These are phyloP conservation scores for Neurospora sp. DNA, from an alignment of 495 filamentous ascomycete genomes.

Conservation along the genomic window DNA sequence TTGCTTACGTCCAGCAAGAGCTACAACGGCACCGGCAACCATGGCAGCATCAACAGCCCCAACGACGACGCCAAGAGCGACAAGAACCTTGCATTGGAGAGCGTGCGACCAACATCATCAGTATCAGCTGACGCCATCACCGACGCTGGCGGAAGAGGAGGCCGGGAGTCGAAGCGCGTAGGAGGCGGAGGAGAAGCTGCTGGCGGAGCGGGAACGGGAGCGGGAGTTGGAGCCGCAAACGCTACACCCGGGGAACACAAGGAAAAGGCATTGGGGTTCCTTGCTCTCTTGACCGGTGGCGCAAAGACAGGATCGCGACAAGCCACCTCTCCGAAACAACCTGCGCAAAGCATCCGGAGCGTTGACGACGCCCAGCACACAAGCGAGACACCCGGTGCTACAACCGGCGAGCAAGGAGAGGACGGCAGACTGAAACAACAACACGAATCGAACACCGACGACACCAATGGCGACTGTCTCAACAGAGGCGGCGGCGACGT, in stretches of 20 bases:
- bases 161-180: not conserved
- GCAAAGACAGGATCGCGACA: conserved; percentile 1
- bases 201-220: not conserved
- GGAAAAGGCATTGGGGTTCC: not conserved
- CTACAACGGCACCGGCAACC: conserved; percentile 13
- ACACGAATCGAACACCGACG: not conserved
- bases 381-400: not conserved
- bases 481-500: not conserved
- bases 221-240: not conserved
- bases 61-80: conserved; percentile 6
- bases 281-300: not conserved
- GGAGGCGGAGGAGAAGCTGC: not conserved
- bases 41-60: conserved; percentile 8
- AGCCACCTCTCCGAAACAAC: not conserved
- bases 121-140: not conserved
- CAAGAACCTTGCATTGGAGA: conserved; percentile 6
- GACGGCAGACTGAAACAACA: not conserved
- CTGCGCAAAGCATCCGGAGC: not conserved
- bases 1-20: conserved; percentile 20
- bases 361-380: not conserved
- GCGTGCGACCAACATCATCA: not conserved
- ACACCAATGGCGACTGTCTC: not conserved
- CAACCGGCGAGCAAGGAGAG: not conserved
- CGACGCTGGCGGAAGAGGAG: not conserved
- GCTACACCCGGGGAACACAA: not conserved